Conservation (phyloP, 2,329 filamentous ascomycete species). For the Sporothrix phasma region DNA sequence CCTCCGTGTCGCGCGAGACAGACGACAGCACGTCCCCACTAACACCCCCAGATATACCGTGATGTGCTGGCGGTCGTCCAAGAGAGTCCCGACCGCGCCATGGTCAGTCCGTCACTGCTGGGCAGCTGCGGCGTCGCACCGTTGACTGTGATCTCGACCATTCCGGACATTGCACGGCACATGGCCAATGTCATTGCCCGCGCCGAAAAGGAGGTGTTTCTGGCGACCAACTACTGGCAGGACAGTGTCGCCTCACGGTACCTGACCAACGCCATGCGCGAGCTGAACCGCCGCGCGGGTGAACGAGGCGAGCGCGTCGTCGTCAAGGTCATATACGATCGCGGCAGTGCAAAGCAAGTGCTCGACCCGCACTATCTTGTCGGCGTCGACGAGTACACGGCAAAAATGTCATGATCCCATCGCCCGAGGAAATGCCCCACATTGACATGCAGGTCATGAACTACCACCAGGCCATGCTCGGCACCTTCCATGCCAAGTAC, state of each 20-base stretch:
- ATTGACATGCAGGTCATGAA: constrained; percentile 65
- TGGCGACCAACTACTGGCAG: constrained; percentile 70
- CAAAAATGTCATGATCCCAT: constrained; percentile 49
- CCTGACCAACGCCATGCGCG: constrained; percentile 57
- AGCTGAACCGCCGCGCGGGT: constrained; percentile 57
- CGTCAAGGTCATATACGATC: constrained; percentile 68
- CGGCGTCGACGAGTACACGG: constrained; percentile 46
- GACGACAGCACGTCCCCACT: too few species aligned
- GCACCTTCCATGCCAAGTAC: constrained; percentile 70
- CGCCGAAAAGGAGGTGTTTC: constrained; percentile 61
- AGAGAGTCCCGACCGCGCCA: constrained; percentile 38
- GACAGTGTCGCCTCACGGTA: constrained; percentile 56
- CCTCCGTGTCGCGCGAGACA: background rate
- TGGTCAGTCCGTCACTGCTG: constrained; percentile 43
- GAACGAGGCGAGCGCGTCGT: constrained; percentile 46
- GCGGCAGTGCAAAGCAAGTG: constrained; percentile 54
- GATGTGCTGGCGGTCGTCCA: constrained; percentile 51
- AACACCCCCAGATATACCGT: constrained; percentile 46
- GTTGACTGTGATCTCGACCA: constrained; percentile 56
- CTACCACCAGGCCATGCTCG: constrained; percentile 57
- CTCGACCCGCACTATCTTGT: constrained; percentile 57
- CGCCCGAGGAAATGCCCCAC: constrained; percentile 56
- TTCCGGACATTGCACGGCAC: constrained; percentile 63
- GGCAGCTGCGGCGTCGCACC: constrained; percentile 52
- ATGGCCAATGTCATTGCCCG: constrained; percentile 67